Conservation (phyloP, 2,329 filamentous ascomycete species). For the Cadophora sp. region DNA sequence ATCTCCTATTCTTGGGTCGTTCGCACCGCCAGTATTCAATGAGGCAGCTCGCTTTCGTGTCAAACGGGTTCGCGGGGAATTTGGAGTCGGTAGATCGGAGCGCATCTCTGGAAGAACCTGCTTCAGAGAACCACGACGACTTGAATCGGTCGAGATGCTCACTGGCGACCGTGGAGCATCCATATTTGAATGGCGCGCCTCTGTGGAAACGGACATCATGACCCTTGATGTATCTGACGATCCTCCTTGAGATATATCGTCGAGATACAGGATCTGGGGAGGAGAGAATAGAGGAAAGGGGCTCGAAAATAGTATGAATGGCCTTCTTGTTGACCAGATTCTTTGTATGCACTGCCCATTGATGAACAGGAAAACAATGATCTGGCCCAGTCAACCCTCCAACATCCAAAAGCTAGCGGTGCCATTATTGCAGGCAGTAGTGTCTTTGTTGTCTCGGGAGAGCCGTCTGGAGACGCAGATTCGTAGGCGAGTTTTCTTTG, state of each 20-base stretch:
- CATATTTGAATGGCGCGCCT: slow-evolving; percentile 29
- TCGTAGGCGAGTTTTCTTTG: slow-evolving; percentile 41
- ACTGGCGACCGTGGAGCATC: slow-evolving; percentile 37
- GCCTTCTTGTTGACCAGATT: slow-evolving; percentile 41
- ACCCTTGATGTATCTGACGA: slow-evolving; percentile 23
- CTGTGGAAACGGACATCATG: slow-evolving; percentile 38
- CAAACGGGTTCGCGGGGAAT: slow-evolving; percentile 41
- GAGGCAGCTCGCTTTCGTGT: slow-evolving; percentile 44
- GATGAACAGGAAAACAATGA: slow-evolving; percentile 44
- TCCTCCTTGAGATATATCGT: slow-evolving; percentile 19
- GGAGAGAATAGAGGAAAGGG: slow-evolving; percentile 30
- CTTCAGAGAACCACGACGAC: slow-evolving; percentile 37
- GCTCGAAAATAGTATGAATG: slow-evolving; percentile 38
- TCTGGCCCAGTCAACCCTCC: slow-evolving; percentile 36
- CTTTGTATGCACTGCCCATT: slow-evolving; percentile 44
- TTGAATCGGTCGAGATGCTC: slow-evolving; percentile 42
- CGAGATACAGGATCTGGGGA: slow-evolving; percentile 26
- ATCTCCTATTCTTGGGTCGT: slow-evolving; percentile 40
- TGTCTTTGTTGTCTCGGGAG: slow-evolving; percentile 46
- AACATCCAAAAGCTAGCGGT: slow-evolving; percentile 34
- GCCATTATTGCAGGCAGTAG: slow-evolving; percentile 41
- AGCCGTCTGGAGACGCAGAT: slow-evolving; percentile 38
- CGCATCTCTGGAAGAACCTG: slow-evolving; percentile 36
- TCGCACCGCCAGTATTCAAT: slow-evolving; percentile 39
- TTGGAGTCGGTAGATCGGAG: slow-evolving; percentile 34